Base-by-base conservation (phyloP, 192 early-diverging fungal species). In the Backusella parvicylindrica region DNA sequence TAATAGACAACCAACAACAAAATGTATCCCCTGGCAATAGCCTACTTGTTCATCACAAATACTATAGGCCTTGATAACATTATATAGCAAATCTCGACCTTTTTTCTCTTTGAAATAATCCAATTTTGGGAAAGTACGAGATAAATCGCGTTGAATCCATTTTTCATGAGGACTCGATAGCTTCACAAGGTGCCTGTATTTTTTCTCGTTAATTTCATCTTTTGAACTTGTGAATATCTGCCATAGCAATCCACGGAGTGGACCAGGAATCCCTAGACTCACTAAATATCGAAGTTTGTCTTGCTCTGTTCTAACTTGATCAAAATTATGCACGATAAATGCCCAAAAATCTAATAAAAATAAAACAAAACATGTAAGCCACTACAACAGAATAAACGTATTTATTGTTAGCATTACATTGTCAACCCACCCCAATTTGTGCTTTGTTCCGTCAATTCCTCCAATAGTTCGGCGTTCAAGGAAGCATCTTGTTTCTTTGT, bases 21-120 rank as follows among this genome's bases (percentile, higher is more conserved):
- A 99, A 6, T 95, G 90, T 38, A 99, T 88, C 5, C 97, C 98
- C 84, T 99, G 98, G 79, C 98, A 99, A 85, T 99, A 99, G 6
- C 98, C 98, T 65, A 99, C 93, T 68, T 99, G 94, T 6, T 84
- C 72, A 81, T 99, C 98, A 77, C 92, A 99, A 37, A 97, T 50
- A 26, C 91, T 89, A 77, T 99, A 99, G 0, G 96, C 95, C 70
- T 97, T 96, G 63, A 95, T 88, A 18, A 99, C 94, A 77, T 94
- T 92, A 80, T 92, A 96, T 72, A 99, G 79, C 11, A 88, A 87
- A 78, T 96, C 93, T 75, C 98, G 97, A 2, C 96, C 96, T 6
- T 89, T 88, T 26, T 95, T 95, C 26, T 88, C 79, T 70, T 86
- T 79, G 78, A 98, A 99, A 74, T 92, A 95, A 50, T 92, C 88